Evolutionary conservation across 805 yeast genomes (phyloP), one percentile per base, ranked within the genome.

Genomic region (Kodamaea laetipori): DNA sequence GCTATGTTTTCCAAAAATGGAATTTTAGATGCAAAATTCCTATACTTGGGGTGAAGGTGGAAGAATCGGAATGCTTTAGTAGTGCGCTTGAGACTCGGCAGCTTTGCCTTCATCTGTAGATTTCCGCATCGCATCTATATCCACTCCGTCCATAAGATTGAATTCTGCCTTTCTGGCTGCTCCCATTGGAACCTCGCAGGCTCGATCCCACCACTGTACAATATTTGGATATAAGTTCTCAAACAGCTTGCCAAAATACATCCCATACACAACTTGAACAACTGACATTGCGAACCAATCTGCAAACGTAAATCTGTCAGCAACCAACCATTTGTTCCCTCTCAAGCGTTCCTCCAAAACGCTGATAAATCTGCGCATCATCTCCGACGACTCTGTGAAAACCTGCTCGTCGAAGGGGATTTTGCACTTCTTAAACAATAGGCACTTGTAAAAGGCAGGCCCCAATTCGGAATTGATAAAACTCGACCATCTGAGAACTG

Each of bases 281-380:
- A 33, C 11, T 12, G 21, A 13, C 12, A 19, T 19, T 15, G 37
- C 37, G 8, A 19, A 12, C 25, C 25, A 17, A 13, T 33, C 37
- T 7, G 37, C 37, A 11, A 17, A 33, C 23, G 37, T 33, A 24
- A 33, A 33, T 5, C 37, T 13, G 23, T 33, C 37, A 5, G 21
- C 13, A n/a, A 19, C 37, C 21, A 33, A 17, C 25, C 25, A 33
- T 10, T 7, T 4, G 21, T 6, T 9, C 12, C 18, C 24, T 11
- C n/a, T 19, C 37, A 33, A 33, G 4, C 21, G 9, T 13, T 16
- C 25, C 6, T 33, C 37, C 4, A 33, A 4, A 13, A 5, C 13
- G 16, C 9, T 16, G 23, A 33, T 17, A 6, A 17, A n/a, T 4
- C 10, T 6, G 13, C 18, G n/a, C 11, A 33, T 10, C 12, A 15